These are phyloP conservation scores for Cutaneotrichosporon arboriforme DNA, from an alignment of 1,284 basidiomycete species.

Conservation along the genomic window DNA sequence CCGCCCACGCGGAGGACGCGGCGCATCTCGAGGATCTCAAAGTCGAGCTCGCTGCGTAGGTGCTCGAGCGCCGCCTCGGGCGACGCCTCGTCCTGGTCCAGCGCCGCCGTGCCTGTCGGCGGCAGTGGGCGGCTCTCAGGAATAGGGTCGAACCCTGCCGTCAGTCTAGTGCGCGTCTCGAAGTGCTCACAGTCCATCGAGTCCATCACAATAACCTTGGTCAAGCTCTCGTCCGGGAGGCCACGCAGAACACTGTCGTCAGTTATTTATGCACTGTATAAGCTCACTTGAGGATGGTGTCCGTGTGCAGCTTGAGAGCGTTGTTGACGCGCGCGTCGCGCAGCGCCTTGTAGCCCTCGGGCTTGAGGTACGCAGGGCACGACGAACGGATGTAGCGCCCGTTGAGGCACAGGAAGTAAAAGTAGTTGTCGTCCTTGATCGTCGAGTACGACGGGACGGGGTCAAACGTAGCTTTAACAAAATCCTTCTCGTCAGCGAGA, in stretches of 20 bases:
- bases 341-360: slow-evolving; percentile 59
- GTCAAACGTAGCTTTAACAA: slow-evolving; percentile 61
- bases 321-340: slow-evolving; percentile 57
- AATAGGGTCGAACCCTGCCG: slow-evolving; percentile 58
- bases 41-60: slow-evolving; percentile 55
- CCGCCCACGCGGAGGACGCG: slow-evolving; percentile 61
- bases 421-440: slow-evolving; percentile 60
- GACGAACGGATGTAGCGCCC: slow-evolving; percentile 63
- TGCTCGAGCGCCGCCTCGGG: slow-evolving; percentile 44
- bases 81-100: slow-evolving; percentile 43
- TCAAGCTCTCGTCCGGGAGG: slow-evolving; percentile 55
- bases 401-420: slow-evolving; percentile 63
- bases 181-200: slow-evolving; percentile 58
- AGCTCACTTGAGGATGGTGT: slow-evolving; percentile 66
- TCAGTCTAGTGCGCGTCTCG: background rate
- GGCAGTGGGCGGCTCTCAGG: slow-evolving; percentile 50
- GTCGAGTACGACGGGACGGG: slow-evolving; percentile 56
- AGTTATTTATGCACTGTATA: background rate
- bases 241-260: slow-evolving; percentile 56
- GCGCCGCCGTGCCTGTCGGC: slow-evolving; percentile 22
- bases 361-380: slow-evolving; percentile 69
- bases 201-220: slow-evolving; percentile 71
- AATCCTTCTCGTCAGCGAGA: slow-evolving; percentile 45
- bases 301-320: slow-evolving; percentile 67
- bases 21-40: slow-evolving; percentile 60